These are phyloP conservation scores for Coemansia sp. DNA, from an alignment of 192 early-diverging fungal species.

Conservation along the genomic window DNA sequence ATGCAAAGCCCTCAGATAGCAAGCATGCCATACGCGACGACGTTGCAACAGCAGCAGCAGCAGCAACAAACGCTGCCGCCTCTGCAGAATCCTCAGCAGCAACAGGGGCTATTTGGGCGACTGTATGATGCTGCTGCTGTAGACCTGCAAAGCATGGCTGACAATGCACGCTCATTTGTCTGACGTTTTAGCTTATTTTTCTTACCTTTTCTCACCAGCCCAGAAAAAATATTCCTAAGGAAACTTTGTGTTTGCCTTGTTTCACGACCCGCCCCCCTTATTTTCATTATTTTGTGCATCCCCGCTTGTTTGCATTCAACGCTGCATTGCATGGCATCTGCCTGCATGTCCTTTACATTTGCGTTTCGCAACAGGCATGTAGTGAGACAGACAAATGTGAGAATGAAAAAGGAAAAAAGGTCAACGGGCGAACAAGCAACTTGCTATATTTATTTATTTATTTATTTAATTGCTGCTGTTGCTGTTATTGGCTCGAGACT, in stretches of 20 bases:
- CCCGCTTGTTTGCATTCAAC: conserved; percentile 1
- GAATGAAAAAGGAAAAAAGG: background rate
- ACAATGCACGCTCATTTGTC: conserved; percentile 31
- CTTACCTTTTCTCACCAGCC: background rate
- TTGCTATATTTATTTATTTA: background rate
- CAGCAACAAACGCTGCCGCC: conserved; percentile 4
- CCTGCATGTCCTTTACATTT: background rate
- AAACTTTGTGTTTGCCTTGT: no score
- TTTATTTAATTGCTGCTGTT: no score
- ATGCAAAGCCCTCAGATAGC: background rate
- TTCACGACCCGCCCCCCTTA: background rate
- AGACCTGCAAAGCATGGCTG: conserved; percentile 22
- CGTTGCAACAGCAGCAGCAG: conserved; percentile 4
- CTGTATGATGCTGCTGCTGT: conserved; percentile 28
- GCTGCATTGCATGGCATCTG: conserved; percentile 5
- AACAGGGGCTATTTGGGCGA: conserved; percentile 12
- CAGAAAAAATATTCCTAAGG: background rate
- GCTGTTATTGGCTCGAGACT: no score
- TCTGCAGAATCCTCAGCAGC: conserved; percentile 1
- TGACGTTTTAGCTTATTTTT: conserved; percentile 7
- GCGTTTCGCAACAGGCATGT: background rate
- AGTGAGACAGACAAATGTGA: background rate
- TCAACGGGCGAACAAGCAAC: background rate
- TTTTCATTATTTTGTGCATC: conserved; percentile 3
- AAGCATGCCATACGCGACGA: background rate